Base-by-base conservation (phyloP, 306 rosid genomes). In the Abrus pulchellus region DNA sequence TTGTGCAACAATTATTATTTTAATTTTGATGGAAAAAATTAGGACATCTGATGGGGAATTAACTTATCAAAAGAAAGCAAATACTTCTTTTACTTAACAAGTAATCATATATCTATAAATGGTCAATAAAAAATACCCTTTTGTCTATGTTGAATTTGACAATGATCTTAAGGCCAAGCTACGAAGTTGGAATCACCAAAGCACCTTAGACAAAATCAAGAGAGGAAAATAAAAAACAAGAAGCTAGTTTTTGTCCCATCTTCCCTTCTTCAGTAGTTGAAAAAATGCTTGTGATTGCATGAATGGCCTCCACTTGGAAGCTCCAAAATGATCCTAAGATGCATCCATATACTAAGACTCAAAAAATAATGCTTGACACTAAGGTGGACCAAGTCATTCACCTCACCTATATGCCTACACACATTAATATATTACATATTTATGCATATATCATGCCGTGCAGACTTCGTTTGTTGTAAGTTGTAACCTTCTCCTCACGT, bases 271-370 rank as follows among this genome's bases (percentile, higher is more conserved):
- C 82, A 89, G 14, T 47, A 77, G 10, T 78, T 54, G 74, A 74
- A 83, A 91, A 45, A 49, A 74, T 53, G 69, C 66, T 76, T 55
- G 65, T 64, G 75, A 83, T 81, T 44, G 87, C 85, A 40, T 63
- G 49, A 81, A 72, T 27, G 69, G 69, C 66, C 79, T 90, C 94
- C 97, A 92, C 83, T 28, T 92, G 97, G 97, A 92, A 88, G 69
- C 89, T 57, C 71, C 62, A 49, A 33, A 74, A 60, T 54, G 68
- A 80, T 54, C 75, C 71, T 68, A 2, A 77, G 47, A 88, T 41
- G 69, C 77, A 44, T 67, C 83, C 83, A 72, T 74, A 40, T 30
- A 44, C 74, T 28, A 55, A 0, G 34, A 45, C 56, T 6, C 44
- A 30, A 68, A 72, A 66, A 36, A 1, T 7, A 65, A 44, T 74